A percentile compares a stretch with the other conserved stretches of the same genome.
Conservation (phyloP, 192 early-diverging fungal genomes). For the Podila clonocystis region DNA sequence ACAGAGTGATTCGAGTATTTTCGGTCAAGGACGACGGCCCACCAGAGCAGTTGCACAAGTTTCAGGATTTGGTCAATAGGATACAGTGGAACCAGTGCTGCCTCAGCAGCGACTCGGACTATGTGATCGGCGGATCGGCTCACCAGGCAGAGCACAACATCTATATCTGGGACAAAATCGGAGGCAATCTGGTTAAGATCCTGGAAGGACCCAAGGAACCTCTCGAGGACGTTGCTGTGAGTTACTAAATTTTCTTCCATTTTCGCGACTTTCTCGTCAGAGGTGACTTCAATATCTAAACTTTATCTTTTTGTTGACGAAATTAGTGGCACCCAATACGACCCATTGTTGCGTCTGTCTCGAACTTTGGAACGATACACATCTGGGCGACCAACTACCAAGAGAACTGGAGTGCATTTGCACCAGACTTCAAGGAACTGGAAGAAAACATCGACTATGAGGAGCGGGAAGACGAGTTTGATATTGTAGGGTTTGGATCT, state of each 20-base stretch:
- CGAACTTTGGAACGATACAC: constrained; percentile 83
- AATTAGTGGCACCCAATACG: constrained; percentile 86
- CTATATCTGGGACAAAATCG: constrained; percentile 91
- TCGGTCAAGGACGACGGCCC: constrained; percentile 54
- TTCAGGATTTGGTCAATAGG: constrained; percentile 90
- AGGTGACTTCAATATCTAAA: neutral
- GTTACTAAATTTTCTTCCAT: neutral
- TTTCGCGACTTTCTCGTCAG: neutral
- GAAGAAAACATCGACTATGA: constrained; percentile 96
- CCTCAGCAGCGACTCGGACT: constrained; percentile 91
- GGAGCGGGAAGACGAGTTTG: constrained; percentile 95
- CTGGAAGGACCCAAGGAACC: constrained; percentile 90
- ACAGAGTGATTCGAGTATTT: constrained; percentile 83
- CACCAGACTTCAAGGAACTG: constrained; percentile 91
- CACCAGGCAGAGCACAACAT: constrained; percentile 94
- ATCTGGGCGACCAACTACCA: constrained; percentile 85
- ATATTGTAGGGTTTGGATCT: constrained; percentile 61
- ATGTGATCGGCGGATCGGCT: constrained; percentile 87
- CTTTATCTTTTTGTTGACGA: neutral
- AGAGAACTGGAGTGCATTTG: constrained; percentile 94
- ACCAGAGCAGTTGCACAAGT: constrained; percentile 72
- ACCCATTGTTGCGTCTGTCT: constrained; percentile 86
- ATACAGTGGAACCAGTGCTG: constrained; percentile 90
- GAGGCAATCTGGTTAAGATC: constrained; percentile 87
- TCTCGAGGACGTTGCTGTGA: constrained; percentile 81